Base-by-base conservation (phyloP, 306 rosid genomes). In the Pyrus pyrifolia region DNA sequence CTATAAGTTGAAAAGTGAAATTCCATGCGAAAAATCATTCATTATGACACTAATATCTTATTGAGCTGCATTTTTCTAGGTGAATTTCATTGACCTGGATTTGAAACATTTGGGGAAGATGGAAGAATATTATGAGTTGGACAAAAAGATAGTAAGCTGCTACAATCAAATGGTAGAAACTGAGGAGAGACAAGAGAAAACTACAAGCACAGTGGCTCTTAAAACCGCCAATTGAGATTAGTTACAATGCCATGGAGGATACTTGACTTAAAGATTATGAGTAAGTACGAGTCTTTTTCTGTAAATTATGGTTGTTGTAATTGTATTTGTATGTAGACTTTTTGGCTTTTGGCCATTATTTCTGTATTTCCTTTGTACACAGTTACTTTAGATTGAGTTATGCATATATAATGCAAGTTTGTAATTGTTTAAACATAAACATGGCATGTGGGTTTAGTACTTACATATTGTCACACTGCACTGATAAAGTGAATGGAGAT, bases 81-180 rank as follows among this genome's bases (percentile, higher is more conserved):
- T 82, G 42, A 74, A 85, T 78, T 92, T 92, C 82, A 87, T 96
- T 61, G 99, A 96, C 83, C 86, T 96, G 88, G 96, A 96, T 87
- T 76, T 96, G 87, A 96, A 92, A 82, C 85, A 88, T 72, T 58
- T 91, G 88, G 85, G 81, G 85, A 96, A 88, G 80, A 91, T 96
- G 96, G 93, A 89, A 86, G 89, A 88, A 78, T 91, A 92, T 81
- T 96, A 87, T 87, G 90, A 91, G 72, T 81, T 91, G 76, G 99
- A 96, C 72, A 86, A 89, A 91, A 89, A 88, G 85, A 89, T 96
- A 46, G 96, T 96, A 72, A 83, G 84, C 80, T 89, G 83, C 90
- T 96, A 91, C 87, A 80, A 67, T 57, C 80, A 75, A 68, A 91
- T 88, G 90, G 66, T 76, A 73, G 83, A 87, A 83, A 81, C 75